Conservation (phyloP, 2,329 filamentous ascomycete species). For the Zopfia rhizophila region DNA sequence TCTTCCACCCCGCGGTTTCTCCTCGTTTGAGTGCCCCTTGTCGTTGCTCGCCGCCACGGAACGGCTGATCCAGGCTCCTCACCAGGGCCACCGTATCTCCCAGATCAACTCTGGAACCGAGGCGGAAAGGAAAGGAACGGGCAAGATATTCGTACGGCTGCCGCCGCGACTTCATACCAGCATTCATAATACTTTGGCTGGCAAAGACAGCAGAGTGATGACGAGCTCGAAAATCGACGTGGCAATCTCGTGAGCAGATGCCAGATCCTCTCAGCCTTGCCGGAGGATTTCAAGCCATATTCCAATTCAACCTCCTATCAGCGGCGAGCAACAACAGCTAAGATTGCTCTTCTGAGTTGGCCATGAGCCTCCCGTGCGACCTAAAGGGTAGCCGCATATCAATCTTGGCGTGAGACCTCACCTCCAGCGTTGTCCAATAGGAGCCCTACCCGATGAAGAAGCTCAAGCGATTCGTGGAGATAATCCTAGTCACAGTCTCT, state of each 20-base stretch:
- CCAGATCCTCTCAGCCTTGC: slow-evolving; percentile 31
- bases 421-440: no score
- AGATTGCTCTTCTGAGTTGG: slow-evolving; percentile 44
- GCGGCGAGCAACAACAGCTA: slow-evolving; percentile 14
- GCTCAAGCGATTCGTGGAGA: no score
- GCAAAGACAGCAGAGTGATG: slow-evolving; percentile 25
- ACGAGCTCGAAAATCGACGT: slow-evolving; percentile 30
- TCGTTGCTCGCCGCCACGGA: slow-evolving; percentile 26
- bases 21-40: slow-evolving; percentile 28
- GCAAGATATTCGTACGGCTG: no score
- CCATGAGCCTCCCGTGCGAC: slow-evolving; percentile 28
- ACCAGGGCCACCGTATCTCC: slow-evolving; percentile 18
- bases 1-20: no score
- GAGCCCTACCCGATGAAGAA: no score
- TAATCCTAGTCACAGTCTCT: no score
- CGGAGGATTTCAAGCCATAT: slow-evolving; percentile 11
- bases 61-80: slow-evolving; percentile 25
- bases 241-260: slow-evolving; percentile 28
- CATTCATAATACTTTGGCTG: no score
- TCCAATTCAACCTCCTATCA: slow-evolving; percentile 24
- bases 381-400: slow-evolving; percentile 41
- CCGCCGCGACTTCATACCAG: no score
- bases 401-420: slow-evolving; percentile 32
- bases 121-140: slow-evolving; percentile 26
- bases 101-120: slow-evolving; percentile 26